phyloP scores from a whole-genome alignment of 2,329 filamentous ascomycete genomes.

The Curvularia sp. region DNA sequence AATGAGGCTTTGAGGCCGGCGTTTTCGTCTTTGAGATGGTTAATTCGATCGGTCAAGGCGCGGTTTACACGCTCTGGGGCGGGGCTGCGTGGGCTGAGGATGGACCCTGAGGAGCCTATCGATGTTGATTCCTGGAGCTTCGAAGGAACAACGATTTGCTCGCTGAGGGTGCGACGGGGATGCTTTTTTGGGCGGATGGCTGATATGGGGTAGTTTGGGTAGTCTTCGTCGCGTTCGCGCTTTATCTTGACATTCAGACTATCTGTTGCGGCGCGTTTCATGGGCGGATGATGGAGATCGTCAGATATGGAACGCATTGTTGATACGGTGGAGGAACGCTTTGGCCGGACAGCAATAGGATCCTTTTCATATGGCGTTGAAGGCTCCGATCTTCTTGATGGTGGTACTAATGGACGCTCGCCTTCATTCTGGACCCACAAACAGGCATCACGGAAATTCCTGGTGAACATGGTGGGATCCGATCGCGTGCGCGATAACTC shows the following conservation, averaged over 20 bases:
- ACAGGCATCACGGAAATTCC: conserved; percentile 40
- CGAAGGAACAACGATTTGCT: conserved; percentile 27
- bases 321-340: conserved; percentile 67
- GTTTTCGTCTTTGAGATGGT: conserved; percentile 31
- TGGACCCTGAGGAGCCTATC: conserved; percentile 4
- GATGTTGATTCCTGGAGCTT: conserved; percentile 21
- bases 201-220: conserved; percentile 10
- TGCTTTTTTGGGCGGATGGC: conserved; percentile 27
- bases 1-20: conserved; percentile 21
- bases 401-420: conserved; percentile 27
- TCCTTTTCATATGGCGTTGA: conserved; percentile 24
- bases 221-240: conserved; percentile 36
- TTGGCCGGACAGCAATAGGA: conserved; percentile 61
- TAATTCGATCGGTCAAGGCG: conserved; percentile 30
- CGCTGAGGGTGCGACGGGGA: conserved; percentile 29
- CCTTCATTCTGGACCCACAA: conserved; percentile 38
- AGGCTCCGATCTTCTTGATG: conserved; percentile 31
- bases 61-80: conserved; percentile 30
- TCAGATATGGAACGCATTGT: conserved; percentile 17
- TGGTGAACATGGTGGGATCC: conserved; percentile 40
- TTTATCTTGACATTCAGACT: conserved; percentile 31
- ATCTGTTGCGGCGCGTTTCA: conserved; percentile 33
- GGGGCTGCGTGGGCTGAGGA: conserved; percentile 26
- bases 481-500: conserved; percentile 34
- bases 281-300: conserved; percentile 15